These are phyloP conservation scores for Lagenidium sp. DNA, from an alignment of 352 stramenopile genomes.

Conservation along the genomic window DNA sequence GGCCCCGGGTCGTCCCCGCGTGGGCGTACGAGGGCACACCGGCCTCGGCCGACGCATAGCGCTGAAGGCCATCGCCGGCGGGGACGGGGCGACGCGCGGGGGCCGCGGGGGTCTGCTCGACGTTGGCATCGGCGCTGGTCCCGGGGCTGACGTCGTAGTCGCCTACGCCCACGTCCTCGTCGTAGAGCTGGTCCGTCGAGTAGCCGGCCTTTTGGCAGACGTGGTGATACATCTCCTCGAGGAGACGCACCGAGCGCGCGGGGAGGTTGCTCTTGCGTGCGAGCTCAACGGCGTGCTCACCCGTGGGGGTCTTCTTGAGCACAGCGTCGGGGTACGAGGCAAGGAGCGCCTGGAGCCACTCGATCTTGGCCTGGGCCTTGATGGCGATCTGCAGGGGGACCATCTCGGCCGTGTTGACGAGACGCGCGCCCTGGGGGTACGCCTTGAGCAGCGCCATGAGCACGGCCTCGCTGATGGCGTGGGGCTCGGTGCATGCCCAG, in stretches of 20 bases:
- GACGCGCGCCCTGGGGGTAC: slow-evolving; percentile 50
- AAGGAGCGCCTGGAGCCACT: slow-evolving; percentile 80
- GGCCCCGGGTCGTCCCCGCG: too few relatives aligned
- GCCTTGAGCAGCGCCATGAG: slow-evolving; percentile 76
- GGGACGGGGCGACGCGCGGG: too few relatives aligned
- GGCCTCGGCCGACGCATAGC: too few relatives aligned
- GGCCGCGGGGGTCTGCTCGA: neutral
- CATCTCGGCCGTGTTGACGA: slow-evolving; percentile 76
- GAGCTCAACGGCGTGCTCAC: slow-evolving; percentile 71
- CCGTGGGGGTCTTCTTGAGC: slow-evolving; percentile 57
- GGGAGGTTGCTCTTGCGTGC: slow-evolving; percentile 49
- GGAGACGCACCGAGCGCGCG: slow-evolving; percentile 50
- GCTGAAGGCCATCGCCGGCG: neutral
- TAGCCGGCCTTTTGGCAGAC: slow-evolving; percentile 64
- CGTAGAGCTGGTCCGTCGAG: slow-evolving; percentile 39
- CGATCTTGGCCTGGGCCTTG: slow-evolving; percentile 79
- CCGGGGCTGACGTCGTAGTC: neutral
- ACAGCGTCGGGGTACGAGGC: slow-evolving; percentile 77
- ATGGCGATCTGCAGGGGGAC: slow-evolving; percentile 83
- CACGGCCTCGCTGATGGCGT: slow-evolving; percentile 62
- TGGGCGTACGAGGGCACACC: neutral
- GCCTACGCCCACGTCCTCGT: slow-evolving; percentile 17
- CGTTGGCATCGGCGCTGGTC: neutral
- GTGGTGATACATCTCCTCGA: slow-evolving; percentile 86
- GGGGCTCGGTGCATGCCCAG: slow-evolving; percentile 80